A percentile compares a stretch with the other conserved stretches of the same genome.
Evolutionary conservation across 2,329 filamentous ascomycete species (phyloP).

Genomic region (Ustulina deusta): DNA sequence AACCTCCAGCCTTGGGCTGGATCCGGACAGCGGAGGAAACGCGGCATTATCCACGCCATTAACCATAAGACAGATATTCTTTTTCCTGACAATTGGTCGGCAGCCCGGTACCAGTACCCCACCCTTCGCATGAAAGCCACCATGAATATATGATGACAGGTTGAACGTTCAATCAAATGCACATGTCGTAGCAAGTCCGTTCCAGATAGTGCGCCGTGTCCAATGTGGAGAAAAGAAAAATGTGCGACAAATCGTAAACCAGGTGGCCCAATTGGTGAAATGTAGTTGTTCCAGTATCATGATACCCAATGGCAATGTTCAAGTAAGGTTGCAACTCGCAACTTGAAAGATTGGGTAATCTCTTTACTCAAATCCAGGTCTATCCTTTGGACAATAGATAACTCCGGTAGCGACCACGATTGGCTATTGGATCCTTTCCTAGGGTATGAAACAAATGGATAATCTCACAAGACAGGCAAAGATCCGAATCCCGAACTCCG

Average conservation of each 20-base stretch:
- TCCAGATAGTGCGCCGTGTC: slow-evolving; percentile 50
- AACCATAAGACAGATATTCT: slow-evolving; percentile 47
- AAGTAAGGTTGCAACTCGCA: slow-evolving; percentile 52
- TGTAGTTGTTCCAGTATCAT: slow-evolving; percentile 42
- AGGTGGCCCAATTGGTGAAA: slow-evolving; percentile 42
- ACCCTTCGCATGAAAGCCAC: slow-evolving; percentile 47
- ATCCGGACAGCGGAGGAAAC: slow-evolving; percentile 57
- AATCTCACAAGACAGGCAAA: slow-evolving; percentile 44
- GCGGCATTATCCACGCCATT: slow-evolving; percentile 49
- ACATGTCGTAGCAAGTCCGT: slow-evolving; percentile 48
- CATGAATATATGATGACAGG: slow-evolving; percentile 49
- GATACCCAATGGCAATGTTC: slow-evolving; percentile 48
- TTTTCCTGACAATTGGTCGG: slow-evolving; percentile 50
- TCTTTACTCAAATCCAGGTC: slow-evolving; percentile 50
- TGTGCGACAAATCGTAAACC: slow-evolving; percentile 47
- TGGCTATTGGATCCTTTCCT: slow-evolving; percentile 49
- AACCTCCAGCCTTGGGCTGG: slow-evolving; percentile 50
- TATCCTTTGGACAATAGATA: slow-evolving; percentile 50
- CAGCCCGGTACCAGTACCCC: slow-evolving; percentile 45
- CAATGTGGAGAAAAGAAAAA: slow-evolving; percentile 49
- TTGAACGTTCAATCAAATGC: slow-evolving; percentile 50
- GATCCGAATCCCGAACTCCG: slow-evolving; percentile 40
- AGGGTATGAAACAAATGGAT: slow-evolving; percentile 47
- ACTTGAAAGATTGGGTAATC: slow-evolving; percentile 49
- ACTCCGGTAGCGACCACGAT: slow-evolving; percentile 45